These are phyloP conservation scores for Hypoxylon fuscum DNA, from an alignment of 495 filamentous ascomycete genomes.

Conservation along the genomic window DNA sequence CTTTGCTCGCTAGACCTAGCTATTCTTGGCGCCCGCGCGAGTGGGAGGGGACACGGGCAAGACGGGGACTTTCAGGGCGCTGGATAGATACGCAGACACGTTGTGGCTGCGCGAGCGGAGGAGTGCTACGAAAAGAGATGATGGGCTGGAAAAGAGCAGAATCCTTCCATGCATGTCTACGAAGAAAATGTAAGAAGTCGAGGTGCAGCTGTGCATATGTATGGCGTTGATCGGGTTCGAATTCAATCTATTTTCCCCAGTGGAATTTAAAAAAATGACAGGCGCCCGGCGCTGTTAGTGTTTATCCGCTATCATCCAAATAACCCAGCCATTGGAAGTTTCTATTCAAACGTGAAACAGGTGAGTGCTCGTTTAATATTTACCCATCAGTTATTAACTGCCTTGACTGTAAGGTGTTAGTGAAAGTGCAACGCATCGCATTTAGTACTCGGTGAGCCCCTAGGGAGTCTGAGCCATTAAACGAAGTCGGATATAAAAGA, in stretches of 20 bases:
- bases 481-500: conserved; percentile 20
- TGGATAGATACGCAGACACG: conserved; percentile 4
- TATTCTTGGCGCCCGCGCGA: conserved; percentile 24
- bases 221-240: background rate
- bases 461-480: conserved; percentile 2
- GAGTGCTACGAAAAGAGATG: conserved; percentile 29
- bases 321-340: background rate
- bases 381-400: conserved; percentile 4
- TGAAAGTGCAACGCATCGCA: conserved; percentile 3
- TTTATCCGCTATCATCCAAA: background rate
- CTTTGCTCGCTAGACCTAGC: conserved; percentile 17
- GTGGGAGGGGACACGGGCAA: conserved; percentile 10
- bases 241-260: too few species aligned
- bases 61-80: background rate
- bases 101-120: conserved; percentile 32
- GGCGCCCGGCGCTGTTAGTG: background rate
- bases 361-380: background rate
- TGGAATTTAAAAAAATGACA: conserved; percentile 4
- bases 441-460: conserved; percentile 1
- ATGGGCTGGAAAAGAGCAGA: conserved; percentile 15
- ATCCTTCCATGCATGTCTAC: conserved; percentile 22
- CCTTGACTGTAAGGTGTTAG: conserved; percentile 30
- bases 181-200: conserved; percentile 1
- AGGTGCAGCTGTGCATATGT: background rate
- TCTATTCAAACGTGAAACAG: conserved; percentile 8